phyloP scores from a whole-genome alignment of 2,329 filamentous ascomycete genomes.

The Pseudophaeomoniella oleicola region DNA sequence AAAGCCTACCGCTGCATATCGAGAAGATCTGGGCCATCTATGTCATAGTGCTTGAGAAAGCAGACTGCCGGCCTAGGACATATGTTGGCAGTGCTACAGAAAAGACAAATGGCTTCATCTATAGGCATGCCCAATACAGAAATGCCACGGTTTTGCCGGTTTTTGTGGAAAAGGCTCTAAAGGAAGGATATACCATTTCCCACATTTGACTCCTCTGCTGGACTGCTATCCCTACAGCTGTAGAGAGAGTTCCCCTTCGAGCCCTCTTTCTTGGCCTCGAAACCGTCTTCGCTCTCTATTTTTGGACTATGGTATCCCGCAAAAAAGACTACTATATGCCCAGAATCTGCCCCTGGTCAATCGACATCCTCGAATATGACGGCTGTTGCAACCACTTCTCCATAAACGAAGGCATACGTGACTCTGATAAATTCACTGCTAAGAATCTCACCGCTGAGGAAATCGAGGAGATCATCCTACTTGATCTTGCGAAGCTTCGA shows the following conservation, averaged over 20 bases:
- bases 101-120: background rate
- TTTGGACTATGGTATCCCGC: background rate
- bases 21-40: constrained; percentile 1
- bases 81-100: constrained; percentile 3
- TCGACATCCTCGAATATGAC: background rate
- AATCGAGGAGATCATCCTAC: background rate
- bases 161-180: background rate
- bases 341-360: background rate
- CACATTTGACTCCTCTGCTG: background rate
- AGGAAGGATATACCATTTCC: background rate
- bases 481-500: background rate
- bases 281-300: background rate
- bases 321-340: background rate
- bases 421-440: background rate
- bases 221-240: background rate
- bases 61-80: background rate
- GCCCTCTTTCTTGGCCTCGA: background rate
- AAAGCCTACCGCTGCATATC: constrained; percentile 1
- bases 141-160: background rate
- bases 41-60: constrained; percentile 1
- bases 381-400: background rate
- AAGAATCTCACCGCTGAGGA: background rate
- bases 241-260: background rate
- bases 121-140: background rate
- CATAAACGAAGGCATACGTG: background rate